Percentiles rank a stretch among this genome's conserved stretches.
Conservation (phyloP, 1,284 basidiomycete species). For the Austroboletus sp. region DNA sequence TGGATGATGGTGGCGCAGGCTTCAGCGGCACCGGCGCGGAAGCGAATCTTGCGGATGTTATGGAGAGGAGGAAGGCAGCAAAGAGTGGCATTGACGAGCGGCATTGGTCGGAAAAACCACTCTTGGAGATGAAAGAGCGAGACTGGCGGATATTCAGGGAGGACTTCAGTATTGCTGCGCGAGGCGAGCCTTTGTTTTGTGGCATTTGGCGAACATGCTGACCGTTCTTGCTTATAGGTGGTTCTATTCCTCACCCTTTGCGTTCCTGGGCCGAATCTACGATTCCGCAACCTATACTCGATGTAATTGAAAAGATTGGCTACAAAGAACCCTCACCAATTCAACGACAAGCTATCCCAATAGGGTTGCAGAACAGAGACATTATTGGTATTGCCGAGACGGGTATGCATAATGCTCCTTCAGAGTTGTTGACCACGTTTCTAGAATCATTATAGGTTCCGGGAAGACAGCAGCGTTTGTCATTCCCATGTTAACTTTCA, state of each 20-base stretch:
- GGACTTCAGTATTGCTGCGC: constrained; percentile 91
- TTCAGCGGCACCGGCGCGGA: constrained; percentile 32
- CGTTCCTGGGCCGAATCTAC: constrained; percentile 86
- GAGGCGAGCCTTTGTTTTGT: constrained; percentile 47
- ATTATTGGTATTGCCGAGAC: constrained; percentile 98
- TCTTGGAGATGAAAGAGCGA: constrained; percentile 91
- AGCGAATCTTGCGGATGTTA: constrained; percentile 64
- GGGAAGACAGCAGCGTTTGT: constrained; percentile 99
- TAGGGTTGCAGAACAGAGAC: constrained; percentile 91
- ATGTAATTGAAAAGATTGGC: constrained; percentile 83
- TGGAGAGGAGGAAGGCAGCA: constrained; percentile 77
- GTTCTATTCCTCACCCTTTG: constrained; percentile 86
- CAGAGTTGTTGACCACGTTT: not conserved
- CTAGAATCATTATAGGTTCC: constrained; percentile 58
- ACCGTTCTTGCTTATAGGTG: constrained; percentile 48
- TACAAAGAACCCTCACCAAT: constrained; percentile 97
- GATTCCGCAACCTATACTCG: constrained; percentile 76
- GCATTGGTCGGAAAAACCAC: constrained; percentile 95
- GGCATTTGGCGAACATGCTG: not conserved
- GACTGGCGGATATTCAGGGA: constrained; percentile 99
- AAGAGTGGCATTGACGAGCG: constrained; percentile 82
- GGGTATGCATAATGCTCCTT: constrained; percentile 41
- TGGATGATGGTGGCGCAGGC: constrained; percentile 61
- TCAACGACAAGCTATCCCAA: constrained; percentile 96
- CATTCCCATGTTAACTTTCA: constrained; percentile 95